Percentiles rank a stretch among this genome's conserved stretches.
These are phyloP conservation scores for Bombardia bombarda DNA, from an alignment of 495 filamentous ascomycete genomes.

Conservation along the genomic window DNA sequence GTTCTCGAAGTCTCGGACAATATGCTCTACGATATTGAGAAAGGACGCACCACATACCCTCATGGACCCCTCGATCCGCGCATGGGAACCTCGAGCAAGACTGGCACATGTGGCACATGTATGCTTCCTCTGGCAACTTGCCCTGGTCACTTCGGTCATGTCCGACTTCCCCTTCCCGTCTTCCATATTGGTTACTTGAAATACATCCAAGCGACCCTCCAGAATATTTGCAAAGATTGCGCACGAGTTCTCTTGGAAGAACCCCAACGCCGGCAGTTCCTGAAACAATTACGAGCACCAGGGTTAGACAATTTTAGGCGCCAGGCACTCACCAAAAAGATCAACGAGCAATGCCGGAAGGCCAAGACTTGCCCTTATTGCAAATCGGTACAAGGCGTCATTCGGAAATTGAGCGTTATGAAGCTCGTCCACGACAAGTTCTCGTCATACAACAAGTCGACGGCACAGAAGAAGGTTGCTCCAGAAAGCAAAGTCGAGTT, in stretches of 20 bases:
- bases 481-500: slow-evolving; percentile 74
- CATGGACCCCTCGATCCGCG: slow-evolving; percentile 82
- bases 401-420: slow-evolving; percentile 78
- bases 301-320: slow-evolving; percentile 80
- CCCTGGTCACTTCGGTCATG: slow-evolving; percentile 91
- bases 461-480: slow-evolving; percentile 70
- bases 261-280: slow-evolving; percentile 57
- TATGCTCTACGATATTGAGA: slow-evolving; percentile 79
- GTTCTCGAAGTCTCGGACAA: slow-evolving; percentile 88
- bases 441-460: slow-evolving; percentile 75
- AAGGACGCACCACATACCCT: slow-evolving; percentile 56
- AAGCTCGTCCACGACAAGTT: slow-evolving; percentile 95
- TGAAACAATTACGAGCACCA: slow-evolving; percentile 71
- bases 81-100: slow-evolving; percentile 80
- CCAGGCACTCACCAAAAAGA: slow-evolving; percentile 70
- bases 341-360: slow-evolving; percentile 84
- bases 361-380: slow-evolving; percentile 69
- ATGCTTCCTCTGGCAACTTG: slow-evolving; percentile 66
- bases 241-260: slow-evolving; percentile 72
- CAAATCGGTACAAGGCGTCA: slow-evolving; percentile 71
- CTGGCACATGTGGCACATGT: slow-evolving; percentile 70
- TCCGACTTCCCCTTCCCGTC: slow-evolving; percentile 78
- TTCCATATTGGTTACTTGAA: slow-evolving; percentile 96
- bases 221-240: slow-evolving; percentile 90
- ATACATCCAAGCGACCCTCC: slow-evolving; percentile 77